Conservation (phyloP, 192 early-diverging fungal species). For the Coemansia biformis region DNA sequence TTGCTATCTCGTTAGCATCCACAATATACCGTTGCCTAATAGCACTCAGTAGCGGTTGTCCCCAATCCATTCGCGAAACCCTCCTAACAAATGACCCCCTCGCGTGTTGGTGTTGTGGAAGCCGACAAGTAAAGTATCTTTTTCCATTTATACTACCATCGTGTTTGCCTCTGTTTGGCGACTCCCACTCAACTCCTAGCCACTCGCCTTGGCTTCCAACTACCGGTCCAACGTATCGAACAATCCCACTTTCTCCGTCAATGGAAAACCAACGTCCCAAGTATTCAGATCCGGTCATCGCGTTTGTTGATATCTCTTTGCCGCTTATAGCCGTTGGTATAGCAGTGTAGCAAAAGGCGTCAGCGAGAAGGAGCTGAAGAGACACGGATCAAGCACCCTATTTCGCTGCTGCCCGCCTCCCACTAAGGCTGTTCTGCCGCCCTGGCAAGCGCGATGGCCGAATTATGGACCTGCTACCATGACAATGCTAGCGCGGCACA, state of each 20-base stretch:
- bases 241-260: constrained; percentile 31
- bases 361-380: too few species aligned
- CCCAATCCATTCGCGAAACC: constrained; percentile 29
- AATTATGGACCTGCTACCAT: too few species aligned
- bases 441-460: too few species aligned
- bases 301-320: too few species aligned
- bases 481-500: too few species aligned
- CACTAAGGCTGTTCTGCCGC: too few species aligned
- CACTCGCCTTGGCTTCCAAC: constrained; percentile 23
- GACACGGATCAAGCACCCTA: too few species aligned
- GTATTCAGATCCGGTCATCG: neutral
- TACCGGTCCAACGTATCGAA: constrained; percentile 45
- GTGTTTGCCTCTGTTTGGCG: constrained; percentile 41
- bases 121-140: constrained; percentile 29
- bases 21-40: constrained; percentile 16
- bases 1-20: neutral
- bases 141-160: constrained; percentile 20
- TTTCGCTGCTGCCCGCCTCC: too few species aligned
- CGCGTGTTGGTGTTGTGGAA: neutral
- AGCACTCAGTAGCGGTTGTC: constrained; percentile 20
- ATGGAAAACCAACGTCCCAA: constrained; percentile 37
- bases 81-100: constrained; percentile 31
- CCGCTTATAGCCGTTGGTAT: too few species aligned
- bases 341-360: too few species aligned
- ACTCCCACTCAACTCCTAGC: constrained; percentile 51